A percentile compares a stretch with the other conserved stretches of the same genome.
Conservation (phyloP, 805 yeast genomes). For the Isabelozyma pseudorhagii region DNA sequence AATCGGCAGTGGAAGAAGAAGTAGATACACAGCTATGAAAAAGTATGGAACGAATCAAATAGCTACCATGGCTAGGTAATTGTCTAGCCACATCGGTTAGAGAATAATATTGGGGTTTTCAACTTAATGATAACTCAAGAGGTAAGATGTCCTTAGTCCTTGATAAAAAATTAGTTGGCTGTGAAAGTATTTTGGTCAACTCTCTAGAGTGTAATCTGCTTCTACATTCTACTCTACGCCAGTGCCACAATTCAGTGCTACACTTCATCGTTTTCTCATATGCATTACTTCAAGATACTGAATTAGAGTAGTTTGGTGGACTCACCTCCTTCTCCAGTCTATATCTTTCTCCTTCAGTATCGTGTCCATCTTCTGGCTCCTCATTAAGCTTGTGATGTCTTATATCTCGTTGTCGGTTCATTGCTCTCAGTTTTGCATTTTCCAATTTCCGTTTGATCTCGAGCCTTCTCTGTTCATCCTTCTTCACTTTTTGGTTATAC, state of each 20-base stretch:
- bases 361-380: background rate
- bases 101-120: no score
- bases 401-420: slow-evolving; percentile 17
- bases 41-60: no score
- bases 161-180: no score
- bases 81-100: no score
- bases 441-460: slow-evolving; percentile 36
- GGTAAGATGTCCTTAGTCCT: no score
- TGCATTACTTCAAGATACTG: background rate
- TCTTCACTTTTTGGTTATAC: slow-evolving; percentile 37
- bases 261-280: background rate
- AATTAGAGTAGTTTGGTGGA: background rate
- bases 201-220: no score
- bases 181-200: no score
- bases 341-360: background rate
- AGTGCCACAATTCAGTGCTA: no score
- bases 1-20: no score
- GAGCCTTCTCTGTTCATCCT: slow-evolving; percentile 29
- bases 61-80: background rate
- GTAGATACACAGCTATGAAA: background rate
- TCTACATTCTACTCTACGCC: background rate
- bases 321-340: background rate
- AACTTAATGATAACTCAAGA: no score
- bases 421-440: slow-evolving; percentile 33
- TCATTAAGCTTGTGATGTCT: slow-evolving; percentile 7